A percentile compares a stretch with the other conserved stretches of the same genome.
Conservation (phyloP, 345 rosid genomes). For the Acer campestre region DNA sequence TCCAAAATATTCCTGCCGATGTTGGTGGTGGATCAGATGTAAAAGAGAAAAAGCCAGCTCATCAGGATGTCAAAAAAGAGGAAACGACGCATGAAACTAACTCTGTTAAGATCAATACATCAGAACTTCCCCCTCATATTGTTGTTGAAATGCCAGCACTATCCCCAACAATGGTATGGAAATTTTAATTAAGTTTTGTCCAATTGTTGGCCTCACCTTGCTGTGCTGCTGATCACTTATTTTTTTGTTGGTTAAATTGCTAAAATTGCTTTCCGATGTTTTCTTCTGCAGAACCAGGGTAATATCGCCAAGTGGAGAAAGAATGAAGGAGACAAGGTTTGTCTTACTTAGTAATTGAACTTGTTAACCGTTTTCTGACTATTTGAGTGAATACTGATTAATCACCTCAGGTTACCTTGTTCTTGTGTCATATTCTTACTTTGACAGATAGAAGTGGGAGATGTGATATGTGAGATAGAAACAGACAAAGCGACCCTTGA, state of each 20-base stretch:
- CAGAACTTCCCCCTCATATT: constrained; percentile 81
- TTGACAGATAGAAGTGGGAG: constrained; percentile 95
- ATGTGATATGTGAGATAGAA: constrained; percentile 96
- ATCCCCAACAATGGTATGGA: constrained; percentile 93
- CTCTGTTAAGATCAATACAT: constrained; percentile 40
- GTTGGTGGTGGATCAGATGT: constrained; percentile 46
- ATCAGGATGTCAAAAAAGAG: constrained; percentile 38
- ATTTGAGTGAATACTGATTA: neutral
- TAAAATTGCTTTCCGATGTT: constrained; percentile 26
- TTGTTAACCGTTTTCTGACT: constrained; percentile 9
- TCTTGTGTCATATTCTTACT: constrained; percentile 24
- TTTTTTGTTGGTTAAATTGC: constrained; percentile 11
- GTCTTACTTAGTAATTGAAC: constrained; percentile 26
- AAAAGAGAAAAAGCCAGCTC: constrained; percentile 29
- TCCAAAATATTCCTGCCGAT: constrained; percentile 58
- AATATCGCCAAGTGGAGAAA: constrained; percentile 85
- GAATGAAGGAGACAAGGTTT: constrained; percentile 97
- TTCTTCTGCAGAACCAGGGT: constrained; percentile 75
- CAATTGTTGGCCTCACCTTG: constrained; percentile 19
- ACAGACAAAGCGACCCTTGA: constrained; percentile 98
- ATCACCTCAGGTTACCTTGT: constrained; percentile 18
- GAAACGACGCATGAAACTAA: constrained; percentile 41
- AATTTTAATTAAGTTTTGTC: constrained; percentile 20
- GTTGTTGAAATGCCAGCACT: constrained; percentile 95
- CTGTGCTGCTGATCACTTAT: constrained; percentile 9